A percentile compares a stretch with the other conserved stretches of the same genome.
These are phyloP conservation scores for Fraxinus floribunda DNA, from an alignment of 305 asterid genomes.

Conservation along the genomic window DNA sequence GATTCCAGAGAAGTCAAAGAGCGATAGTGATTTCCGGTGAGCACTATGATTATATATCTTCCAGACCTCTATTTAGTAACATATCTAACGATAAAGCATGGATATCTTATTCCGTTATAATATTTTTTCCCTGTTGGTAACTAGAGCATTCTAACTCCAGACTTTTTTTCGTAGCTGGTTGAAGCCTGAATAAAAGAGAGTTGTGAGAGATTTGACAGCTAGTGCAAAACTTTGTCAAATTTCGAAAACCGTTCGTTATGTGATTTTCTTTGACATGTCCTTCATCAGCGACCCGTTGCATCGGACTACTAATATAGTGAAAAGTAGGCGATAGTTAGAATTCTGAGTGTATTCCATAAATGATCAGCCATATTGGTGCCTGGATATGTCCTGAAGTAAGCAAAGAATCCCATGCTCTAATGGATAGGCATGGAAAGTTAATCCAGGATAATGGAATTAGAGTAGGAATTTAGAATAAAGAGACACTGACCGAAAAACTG, in stretches of 20 bases:
- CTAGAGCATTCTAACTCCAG: neutral
- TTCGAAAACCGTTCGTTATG: neutral
- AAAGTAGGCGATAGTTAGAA: neutral
- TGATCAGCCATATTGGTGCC: neutral
- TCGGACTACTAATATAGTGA: neutral
- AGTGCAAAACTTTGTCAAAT: neutral
- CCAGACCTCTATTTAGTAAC: neutral
- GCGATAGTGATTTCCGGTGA: neutral
- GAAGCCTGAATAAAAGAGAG: neutral
- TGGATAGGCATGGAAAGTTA: neutral
- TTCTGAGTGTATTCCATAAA: neutral
- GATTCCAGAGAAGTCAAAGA: neutral
- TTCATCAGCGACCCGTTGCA: neutral
- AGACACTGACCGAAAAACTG: neutral
- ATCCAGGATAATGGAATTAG: neutral
- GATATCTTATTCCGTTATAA: neutral
- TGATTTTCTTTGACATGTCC: neutral
- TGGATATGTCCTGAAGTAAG: neutral
- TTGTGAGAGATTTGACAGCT: neutral
- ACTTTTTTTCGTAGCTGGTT: neutral
- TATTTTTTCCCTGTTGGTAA: neutral
- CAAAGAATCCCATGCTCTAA: neutral
- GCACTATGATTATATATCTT: neutral
- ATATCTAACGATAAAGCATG: neutral
- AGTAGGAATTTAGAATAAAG: neutral